phyloP scores from a whole-genome alignment of 2,329 filamentous ascomycete genomes.

The Penicillium sclerotiorum region DNA sequence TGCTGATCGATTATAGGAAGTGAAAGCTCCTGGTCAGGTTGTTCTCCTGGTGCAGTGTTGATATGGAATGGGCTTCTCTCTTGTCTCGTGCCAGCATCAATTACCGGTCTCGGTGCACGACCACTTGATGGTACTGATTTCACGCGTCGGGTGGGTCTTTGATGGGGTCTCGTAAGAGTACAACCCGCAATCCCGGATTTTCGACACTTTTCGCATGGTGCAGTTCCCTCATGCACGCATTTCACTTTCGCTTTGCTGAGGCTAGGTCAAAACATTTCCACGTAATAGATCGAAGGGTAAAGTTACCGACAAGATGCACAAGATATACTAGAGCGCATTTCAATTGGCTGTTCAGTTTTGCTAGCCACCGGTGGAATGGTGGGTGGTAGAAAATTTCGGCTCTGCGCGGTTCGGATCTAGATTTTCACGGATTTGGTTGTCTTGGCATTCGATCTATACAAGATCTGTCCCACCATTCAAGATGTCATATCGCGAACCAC shows the following conservation, averaged over 20 bases:
- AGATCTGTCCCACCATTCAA: too few relatives aligned
- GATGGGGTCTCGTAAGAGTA: constrained; percentile 15
- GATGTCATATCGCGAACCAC: too few relatives aligned
- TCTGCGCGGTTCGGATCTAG: too few relatives aligned
- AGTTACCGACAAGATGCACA: constrained; percentile 8
- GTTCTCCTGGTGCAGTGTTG: background rate
- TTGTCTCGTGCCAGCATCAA: background rate
- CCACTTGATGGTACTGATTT: constrained; percentile 3
- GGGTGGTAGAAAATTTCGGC: too few relatives aligned
- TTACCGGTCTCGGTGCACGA: background rate
- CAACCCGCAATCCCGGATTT: constrained; percentile 18
- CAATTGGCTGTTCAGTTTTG: too few relatives aligned
- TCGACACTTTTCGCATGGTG: constrained; percentile 25
- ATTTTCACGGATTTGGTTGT: too few relatives aligned
- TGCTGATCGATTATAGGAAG: constrained; percentile 7
- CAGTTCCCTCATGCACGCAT: constrained; percentile 23
- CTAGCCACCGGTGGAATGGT: too few relatives aligned
- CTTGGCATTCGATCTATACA: too few relatives aligned
- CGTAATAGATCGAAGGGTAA: background rate
- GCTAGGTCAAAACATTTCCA: background rate
- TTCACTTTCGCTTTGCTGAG: constrained; percentile 26
- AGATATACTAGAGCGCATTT: constrained; percentile 6
- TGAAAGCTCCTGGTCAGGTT: background rate
- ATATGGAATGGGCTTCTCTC: background rate
- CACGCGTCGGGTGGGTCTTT: background rate